Conservation (phyloP, 2,329 filamentous ascomycete species). For the Trichoderma aggressivum region DNA sequence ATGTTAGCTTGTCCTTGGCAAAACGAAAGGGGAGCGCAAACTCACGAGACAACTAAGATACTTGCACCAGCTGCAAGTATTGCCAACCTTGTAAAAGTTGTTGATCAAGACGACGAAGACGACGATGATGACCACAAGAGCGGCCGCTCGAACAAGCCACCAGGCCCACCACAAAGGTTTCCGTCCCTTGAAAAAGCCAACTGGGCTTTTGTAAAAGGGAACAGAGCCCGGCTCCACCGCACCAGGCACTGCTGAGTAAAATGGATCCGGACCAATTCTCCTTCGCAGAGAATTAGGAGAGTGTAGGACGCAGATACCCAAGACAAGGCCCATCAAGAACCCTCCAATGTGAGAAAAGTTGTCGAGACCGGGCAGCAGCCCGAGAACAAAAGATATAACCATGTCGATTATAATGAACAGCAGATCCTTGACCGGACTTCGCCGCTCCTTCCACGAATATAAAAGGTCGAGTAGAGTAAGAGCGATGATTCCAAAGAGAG, state of each 20-base stretch:
- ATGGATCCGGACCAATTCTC: conserved; percentile 66
- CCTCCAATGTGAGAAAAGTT: conserved; percentile 98
- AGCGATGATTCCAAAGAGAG: conserved; percentile 87
- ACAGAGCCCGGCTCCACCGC: conserved; percentile 47
- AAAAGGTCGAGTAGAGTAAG: conserved; percentile 84
- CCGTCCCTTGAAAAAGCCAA: conserved; percentile 85
- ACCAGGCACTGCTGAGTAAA: conserved; percentile 66
- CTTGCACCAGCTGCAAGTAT: conserved; percentile 87
- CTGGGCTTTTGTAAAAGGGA: conserved; percentile 58
- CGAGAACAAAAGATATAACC: conserved; percentile 84
- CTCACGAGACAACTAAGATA: conserved; percentile 89
- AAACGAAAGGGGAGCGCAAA: conserved; percentile 35
- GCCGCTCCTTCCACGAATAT: conserved; percentile 84
- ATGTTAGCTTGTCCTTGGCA: conserved; percentile 24
- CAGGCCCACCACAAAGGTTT: conserved; percentile 96
- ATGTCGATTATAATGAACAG: conserved; percentile 83
- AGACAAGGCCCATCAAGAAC: conserved; percentile 84
- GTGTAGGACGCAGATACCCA: conserved; percentile 83
- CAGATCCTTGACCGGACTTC: conserved; percentile 76
- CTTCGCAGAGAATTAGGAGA: conserved; percentile 78
- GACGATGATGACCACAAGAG: conserved; percentile 75
- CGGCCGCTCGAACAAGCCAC: conserved; percentile 82
- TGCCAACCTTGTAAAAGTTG: conserved; percentile 82
- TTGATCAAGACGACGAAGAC: conserved; percentile 83
- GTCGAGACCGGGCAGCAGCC: conserved; percentile 86